phyloP scores from a whole-genome alignment of 148 eudicot genomes.

The Spergularia bocconei region DNA sequence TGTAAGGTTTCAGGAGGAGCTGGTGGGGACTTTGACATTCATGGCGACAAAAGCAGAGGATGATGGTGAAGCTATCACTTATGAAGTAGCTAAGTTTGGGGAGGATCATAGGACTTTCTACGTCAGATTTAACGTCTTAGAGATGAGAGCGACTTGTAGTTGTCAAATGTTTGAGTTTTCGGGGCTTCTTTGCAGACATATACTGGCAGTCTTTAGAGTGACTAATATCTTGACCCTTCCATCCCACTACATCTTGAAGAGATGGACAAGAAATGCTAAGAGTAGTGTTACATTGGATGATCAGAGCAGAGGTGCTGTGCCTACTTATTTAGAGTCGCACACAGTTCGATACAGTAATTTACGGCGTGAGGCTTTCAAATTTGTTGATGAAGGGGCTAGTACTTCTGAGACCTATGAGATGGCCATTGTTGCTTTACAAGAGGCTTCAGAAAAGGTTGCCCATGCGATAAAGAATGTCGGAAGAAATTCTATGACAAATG shows the following conservation, averaged over 20 bases:
- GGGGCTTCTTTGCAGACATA: conserved; percentile 57
- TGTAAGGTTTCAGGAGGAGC: conserved; percentile 53
- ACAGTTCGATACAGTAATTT: conserved; percentile 47
- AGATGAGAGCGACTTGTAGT: conserved; percentile 51
- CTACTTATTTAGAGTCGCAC: conserved; percentile 45
- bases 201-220: conserved; percentile 53
- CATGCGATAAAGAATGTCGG: conserved; percentile 29
- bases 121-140: conserved; percentile 41
- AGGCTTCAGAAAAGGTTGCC: conserved; percentile 43
- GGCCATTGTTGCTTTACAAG: conserved; percentile 47
- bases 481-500: conserved; percentile 29
- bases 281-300: conserved; percentile 50
- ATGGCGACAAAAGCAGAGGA: conserved; percentile 51
- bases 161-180: conserved; percentile 66
- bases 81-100: conserved; percentile 47
- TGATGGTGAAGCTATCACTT: conserved; percentile 35
- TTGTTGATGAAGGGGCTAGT: conserved; percentile 49
- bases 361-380: conserved; percentile 45
- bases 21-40: conserved; percentile 56
- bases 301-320: conserved; percentile 15
- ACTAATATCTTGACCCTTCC: conserved; percentile 58
- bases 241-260: conserved; percentile 43
- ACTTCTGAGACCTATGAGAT: conserved; percentile 43
- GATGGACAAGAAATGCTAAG: conserved; percentile 66
- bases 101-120: conserved; percentile 44